Evolutionary conservation across 331 rosid species (phyloP).

Genomic region (Malus hybrid): DNA sequence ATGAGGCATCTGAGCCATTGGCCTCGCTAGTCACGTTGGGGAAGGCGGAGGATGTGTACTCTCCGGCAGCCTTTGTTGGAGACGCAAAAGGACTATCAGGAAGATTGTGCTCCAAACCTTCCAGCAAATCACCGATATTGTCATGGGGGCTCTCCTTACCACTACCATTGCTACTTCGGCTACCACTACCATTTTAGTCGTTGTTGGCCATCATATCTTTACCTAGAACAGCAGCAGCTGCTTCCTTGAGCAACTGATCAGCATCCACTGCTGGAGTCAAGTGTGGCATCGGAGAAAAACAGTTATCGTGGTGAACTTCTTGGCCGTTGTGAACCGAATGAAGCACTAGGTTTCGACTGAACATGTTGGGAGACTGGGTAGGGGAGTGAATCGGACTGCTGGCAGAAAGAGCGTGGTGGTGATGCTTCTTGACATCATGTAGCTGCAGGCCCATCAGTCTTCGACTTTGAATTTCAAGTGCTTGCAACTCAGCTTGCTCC

Average conservation of each 20-base stretch:
- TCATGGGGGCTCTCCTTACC: slow-evolving; percentile 39
- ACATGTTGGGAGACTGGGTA: slow-evolving; percentile 61
- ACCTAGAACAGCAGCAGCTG: slow-evolving; percentile 12
- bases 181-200: slow-evolving; percentile 36
- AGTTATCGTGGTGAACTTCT: slow-evolving; percentile 41
- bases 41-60: slow-evolving; percentile 28
- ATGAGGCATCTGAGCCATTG: slow-evolving; percentile 31
- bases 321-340: slow-evolving; percentile 38
- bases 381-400: too few relatives aligned
- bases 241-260: slow-evolving; percentile 24
- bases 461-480: too few relatives aligned
- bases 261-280: slow-evolving; percentile 12
- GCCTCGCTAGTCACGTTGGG: slow-evolving; percentile 27
- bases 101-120: slow-evolving; percentile 91
- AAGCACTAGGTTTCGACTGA: slow-evolving; percentile 43
- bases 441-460: too few relatives aligned
- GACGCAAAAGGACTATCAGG: slow-evolving; percentile 98
- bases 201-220: slow-evolving; percentile 26
- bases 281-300: slow-evolving; percentile 19
- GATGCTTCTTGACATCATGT: too few relatives aligned
- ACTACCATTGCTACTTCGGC: slow-evolving; percentile 11
- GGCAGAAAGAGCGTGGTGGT: too few relatives aligned
- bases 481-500: too few relatives aligned
- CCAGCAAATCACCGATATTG: slow-evolving; percentile 45
- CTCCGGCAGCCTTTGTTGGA: slow-evolving; percentile 65